These are phyloP conservation scores for Ulota crispa DNA, from an alignment of 225 moss, liverwort and hornwort species.

Conservation along the genomic window DNA sequence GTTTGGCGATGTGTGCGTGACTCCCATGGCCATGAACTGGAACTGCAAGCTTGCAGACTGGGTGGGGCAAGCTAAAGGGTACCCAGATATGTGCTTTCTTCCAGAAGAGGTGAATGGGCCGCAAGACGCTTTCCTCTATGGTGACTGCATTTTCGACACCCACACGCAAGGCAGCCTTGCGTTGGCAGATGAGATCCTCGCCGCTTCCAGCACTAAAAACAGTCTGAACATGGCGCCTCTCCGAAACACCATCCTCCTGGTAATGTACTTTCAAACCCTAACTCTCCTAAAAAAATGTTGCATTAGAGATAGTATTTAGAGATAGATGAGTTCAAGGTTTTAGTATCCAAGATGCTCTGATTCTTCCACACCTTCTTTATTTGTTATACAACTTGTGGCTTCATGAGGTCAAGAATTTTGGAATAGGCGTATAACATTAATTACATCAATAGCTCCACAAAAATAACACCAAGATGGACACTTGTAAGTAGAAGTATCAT, in stretches of 20 bases:
- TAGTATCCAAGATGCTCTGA: no score
- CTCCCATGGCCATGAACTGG: constrained; percentile 59
- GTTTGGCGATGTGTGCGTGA: constrained; percentile 53
- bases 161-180: constrained; percentile 42
- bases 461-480: no score
- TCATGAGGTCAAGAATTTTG: no score
- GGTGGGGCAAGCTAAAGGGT: constrained; percentile 47
- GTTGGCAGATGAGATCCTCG: constrained; percentile 41
- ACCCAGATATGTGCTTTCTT: constrained; percentile 49
- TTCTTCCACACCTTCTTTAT: no score
- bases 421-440: no score
- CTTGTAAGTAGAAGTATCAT: no score
- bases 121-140: constrained; percentile 30
- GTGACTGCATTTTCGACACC: constrained; percentile 53
- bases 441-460: no score
- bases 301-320: no score
- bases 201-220: constrained; percentile 11
- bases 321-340: no score
- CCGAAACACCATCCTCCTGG: constrained; percentile 37
- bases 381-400: no score
- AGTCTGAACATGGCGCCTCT: constrained; percentile 36
- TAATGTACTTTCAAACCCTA: background rate
- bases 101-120: constrained; percentile 32
- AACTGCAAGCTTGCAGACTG: constrained; percentile 54
- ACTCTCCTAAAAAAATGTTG: no score